Conservation (phyloP, 495 filamentous ascomycete species). For the Thermochaetoides thermophila region DNA sequence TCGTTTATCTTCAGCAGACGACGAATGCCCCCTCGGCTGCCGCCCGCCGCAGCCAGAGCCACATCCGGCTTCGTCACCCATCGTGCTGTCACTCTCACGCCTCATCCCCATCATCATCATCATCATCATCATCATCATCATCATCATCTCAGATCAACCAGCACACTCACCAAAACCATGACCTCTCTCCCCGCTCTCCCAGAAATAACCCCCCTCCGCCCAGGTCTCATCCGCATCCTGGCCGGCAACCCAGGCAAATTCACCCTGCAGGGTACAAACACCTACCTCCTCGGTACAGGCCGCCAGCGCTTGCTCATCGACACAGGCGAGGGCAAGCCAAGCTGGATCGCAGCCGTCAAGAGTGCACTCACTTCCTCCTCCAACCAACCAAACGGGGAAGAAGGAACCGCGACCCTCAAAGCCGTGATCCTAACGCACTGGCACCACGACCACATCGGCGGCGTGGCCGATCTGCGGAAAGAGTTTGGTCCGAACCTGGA, state of each 20-base stretch:
- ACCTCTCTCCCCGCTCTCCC: conserved; percentile 33
- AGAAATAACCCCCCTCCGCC: conserved; percentile 51
- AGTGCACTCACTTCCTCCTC: conserved; percentile 31
- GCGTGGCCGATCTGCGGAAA: conserved; percentile 45
- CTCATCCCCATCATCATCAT: not conserved
- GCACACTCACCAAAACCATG: conserved; percentile 12
- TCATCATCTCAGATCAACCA: no score
- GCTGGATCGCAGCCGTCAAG: conserved; percentile 46
- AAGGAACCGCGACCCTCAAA: conserved; percentile 38
- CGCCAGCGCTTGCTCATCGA: conserved; percentile 58
- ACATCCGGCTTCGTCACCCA: not conserved
- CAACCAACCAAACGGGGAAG: conserved; percentile 38
- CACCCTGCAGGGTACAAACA: conserved; percentile 57
- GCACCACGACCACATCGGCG: conserved; percentile 75
- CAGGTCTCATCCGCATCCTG: conserved; percentile 56
- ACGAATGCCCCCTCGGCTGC: no score
- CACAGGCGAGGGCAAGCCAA: conserved; percentile 54
- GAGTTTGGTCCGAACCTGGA: conserved; percentile 43
- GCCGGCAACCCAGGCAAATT: conserved; percentile 71
- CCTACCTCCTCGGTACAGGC: conserved; percentile 68
- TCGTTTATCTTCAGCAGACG: no score
- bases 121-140: not conserved
- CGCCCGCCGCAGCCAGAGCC: no score
- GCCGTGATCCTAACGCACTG: conserved; percentile 70
- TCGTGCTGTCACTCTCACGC: not conserved